Conservation (phyloP, 75 land plant genomes). For the Selaginella moellendorffii region DNA sequence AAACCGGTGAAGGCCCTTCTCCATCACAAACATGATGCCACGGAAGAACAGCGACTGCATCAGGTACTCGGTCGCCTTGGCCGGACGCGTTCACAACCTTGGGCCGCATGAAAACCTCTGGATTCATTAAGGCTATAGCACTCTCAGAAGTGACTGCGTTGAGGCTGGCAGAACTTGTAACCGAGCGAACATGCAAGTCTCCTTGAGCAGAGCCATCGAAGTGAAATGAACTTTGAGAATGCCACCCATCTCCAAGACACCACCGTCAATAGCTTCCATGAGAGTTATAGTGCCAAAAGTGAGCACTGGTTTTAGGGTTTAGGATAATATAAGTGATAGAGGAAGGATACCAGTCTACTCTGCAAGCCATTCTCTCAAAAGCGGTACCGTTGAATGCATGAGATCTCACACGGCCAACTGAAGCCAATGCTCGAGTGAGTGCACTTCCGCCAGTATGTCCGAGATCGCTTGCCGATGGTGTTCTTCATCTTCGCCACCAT, state of each 20-base stretch:
- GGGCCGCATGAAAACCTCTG: neutral
- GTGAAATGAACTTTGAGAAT: neutral
- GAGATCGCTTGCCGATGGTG: neutral
- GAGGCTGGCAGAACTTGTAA: neutral
- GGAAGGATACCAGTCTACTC: neutral
- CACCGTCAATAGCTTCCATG: neutral
- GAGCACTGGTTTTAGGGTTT: too few relatives aligned
- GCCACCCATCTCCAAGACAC: neutral
- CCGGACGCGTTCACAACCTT: neutral
- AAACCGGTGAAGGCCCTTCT: neutral
- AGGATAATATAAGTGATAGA: neutral
- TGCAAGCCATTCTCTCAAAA: neutral
- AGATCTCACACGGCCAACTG: neutral
- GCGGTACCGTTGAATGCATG: neutral
- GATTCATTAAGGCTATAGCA: neutral
- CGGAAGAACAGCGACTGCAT: neutral
- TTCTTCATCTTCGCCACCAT: neutral
- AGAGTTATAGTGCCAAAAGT: too few relatives aligned
- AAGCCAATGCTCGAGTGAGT: neutral
- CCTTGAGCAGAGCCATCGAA: neutral
- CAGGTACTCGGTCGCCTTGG: neutral
- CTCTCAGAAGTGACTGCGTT: neutral
- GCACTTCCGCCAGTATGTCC: constrained; percentile 1
- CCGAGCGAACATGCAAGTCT: neutral
- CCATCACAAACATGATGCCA: neutral